Evolutionary conservation across 768 basidiomycete species (phyloP), one percentile per base, ranked within the genome.

Genomic region (Pseudohyphozyma bogoriensis): DNA sequence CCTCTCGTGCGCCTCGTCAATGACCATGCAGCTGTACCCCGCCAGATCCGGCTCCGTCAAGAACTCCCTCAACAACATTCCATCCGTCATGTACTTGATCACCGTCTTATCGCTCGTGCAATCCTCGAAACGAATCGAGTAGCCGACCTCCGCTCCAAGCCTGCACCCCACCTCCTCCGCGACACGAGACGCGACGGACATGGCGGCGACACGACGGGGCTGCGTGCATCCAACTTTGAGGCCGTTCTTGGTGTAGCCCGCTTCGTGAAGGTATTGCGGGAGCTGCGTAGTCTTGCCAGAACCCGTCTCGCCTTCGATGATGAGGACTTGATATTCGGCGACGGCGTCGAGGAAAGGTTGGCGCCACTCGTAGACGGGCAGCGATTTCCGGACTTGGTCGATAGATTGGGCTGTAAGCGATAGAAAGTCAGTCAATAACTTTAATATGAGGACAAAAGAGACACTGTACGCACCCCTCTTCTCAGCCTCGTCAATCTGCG

Each of bases 71-170:
- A 97, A 77, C 31, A 99, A 79, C 95, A 99, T 97, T 36, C 95
- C 95, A 71, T 99, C 95, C 46, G 95, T 99, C 95, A 99, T 71
- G 76, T 99, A 99, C 76, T 99, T 97, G 71, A 99, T 79, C 46
- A 92, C 86, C 6, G 95, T 99, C 78, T 95, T 96, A 79, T 97
- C 91, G 77, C 89, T 95, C 24, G 95, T 99, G 74, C 91, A 95
- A 74, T 99, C 95, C 75, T 99, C 95, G 76, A 99, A 99, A 35
- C 95, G 89, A 68, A 99, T 99, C 36, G 92, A 93, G 74, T 99
- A 99, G n/a, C 95, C 95, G 52, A 99, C 95, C 76, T 97, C 93
- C 68, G 92, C 88, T 13, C 95, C 95, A 42, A 99, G 85, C 74
- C 96, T 87, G 4, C 85, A 87, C 11, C 92, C 95, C 85, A 97